phyloP scores from a whole-genome alignment of 805 yeast genomes.

The Brettanomyces nanus region DNA sequence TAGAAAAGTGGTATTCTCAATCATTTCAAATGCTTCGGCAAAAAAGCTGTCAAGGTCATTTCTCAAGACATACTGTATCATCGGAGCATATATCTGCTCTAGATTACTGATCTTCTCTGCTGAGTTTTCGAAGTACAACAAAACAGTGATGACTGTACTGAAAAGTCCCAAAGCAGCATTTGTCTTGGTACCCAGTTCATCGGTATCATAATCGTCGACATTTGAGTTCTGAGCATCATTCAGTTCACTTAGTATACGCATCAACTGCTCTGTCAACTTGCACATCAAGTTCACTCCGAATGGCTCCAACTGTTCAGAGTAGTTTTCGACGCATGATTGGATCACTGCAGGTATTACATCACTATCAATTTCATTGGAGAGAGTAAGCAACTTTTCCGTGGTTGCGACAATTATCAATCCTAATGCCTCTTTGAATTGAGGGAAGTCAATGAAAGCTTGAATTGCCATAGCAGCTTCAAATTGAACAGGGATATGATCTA shows the following conservation, averaged over 20 bases:
- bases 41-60: conserved; percentile 70
- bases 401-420: conserved; percentile 65
- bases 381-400: conserved; percentile 67
- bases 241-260: conserved; percentile 62
- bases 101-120: conserved; percentile 56
- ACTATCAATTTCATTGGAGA: conserved; percentile 76
- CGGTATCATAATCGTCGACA: conserved; percentile 42
- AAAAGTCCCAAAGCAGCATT: conserved; percentile 82
- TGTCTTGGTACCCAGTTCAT: conserved; percentile 55
- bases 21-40: conserved; percentile 74
- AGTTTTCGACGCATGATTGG: conserved; percentile 91
- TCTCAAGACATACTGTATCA: conserved; percentile 56
- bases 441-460: conserved; percentile 64
- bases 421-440: conserved; percentile 60
- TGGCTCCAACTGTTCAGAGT: conserved; percentile 83
- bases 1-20: conserved; percentile 65
- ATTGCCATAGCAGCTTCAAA: conserved; percentile 80
- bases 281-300: conserved; percentile 63
- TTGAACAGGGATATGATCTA: conserved; percentile 60
- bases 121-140: conserved; percentile 80
- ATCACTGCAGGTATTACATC: conserved; percentile 84
- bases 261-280: conserved; percentile 66
- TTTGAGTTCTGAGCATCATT: conserved; percentile 49
- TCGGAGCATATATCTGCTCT: conserved; percentile 70
- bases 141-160: conserved; percentile 81